Base-by-base conservation (phyloP, 1,284 basidiomycete species). In the Bondarzewia mesenterica region DNA sequence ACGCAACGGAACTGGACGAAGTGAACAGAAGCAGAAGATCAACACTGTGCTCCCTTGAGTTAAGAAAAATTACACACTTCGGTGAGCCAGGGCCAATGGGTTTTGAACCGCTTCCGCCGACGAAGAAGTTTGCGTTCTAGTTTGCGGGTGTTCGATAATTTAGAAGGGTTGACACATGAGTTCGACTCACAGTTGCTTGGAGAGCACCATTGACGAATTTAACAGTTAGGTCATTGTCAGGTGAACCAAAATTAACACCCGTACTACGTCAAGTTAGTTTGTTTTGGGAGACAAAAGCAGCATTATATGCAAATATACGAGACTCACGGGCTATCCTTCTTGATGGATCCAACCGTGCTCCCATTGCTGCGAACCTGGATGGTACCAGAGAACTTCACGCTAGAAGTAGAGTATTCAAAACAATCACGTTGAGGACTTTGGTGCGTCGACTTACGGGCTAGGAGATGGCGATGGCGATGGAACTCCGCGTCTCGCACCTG, bases 321-420 rank as follows among this genome's bases (percentile, higher is more conserved):
- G 7, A 36, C 26, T 14, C 18, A 22, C 22, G 16, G 10, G 5
- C 10, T 29, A 22, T n/a, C 10, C 23, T 36, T 47, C 7, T 12
- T n/a, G n/a, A 47, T 26, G 21, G 22, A 47, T 14, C 45, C 45
- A 25, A 40, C 26, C 20, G 45, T 47, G 23, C 38, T 47, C 7
- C 45, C 45, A 26, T 38, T 32, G 18, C 18, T 22, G 25, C 45
- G 45, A 35, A 40, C 36, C 37, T 47, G 45, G 10, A 47, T 39
- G 36, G 14, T 18, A n/a, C 45, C 45, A 5, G 45, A 37, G 10
- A n/a, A 12, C 10, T 21, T 41, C n/a, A n/a, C n/a, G n/a, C n/a
- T n/a, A n/a, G n/a, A n/a, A n/a, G n/a, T n/a, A n/a, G n/a, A n/a
- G n/a, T n/a, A n/a, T n/a, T n/a, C n/a, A n/a, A n/a, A n/a, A n/a